Base-by-base conservation (phyloP, 805 yeast genomes). In the Saturnispora galanensis region DNA sequence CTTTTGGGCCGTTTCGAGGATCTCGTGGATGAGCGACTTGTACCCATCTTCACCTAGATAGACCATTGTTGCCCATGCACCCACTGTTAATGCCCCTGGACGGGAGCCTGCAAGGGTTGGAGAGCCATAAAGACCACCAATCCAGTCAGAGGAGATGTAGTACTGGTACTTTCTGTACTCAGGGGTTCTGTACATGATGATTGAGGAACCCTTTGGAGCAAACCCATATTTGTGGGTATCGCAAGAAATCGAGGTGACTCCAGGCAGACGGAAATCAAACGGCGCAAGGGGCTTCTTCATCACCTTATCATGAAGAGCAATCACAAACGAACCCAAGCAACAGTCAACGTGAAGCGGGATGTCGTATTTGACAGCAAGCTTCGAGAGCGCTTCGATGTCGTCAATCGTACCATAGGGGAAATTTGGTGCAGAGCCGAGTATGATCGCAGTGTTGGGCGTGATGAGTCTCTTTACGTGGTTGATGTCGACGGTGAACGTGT, bases 201-300 rank as follows among this genome's bases (percentile, higher is more conserved):
- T 74, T 1, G 96, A 86, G 0, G 95, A 82, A 9, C 98, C 98
- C 64, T 90, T 90, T 34, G 98, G 98, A 8, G 97, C 97, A 70
- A 90, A 93, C 1, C 97, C 98, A 58, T 90, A 90, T 63, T 90
- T 90, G 69, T 90, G 98, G n/a, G 98, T 90, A 61, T 90, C 98
- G 65, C 97, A 93, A n/a, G 96, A 85, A 47, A 90, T 90, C 2
- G 97, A 88, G 1, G 97, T 93, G n/a, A 93, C 97, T 30, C 93
- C 93, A 1, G 86, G 82, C 2, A 87, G 71, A 51, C 90, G 68
- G 66, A 90, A 90, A 60, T 93, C 97, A 64, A 90, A 89, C 10
- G 66, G 57, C 5, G 84, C 82, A 4, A 62, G 50, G 5, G 53
- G 51, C 10, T 54, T 59, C 13, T 48, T 49, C 38, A 56, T 48